Conservation (phyloP, 345 rosid species). For the Passiflora organensis region DNA sequence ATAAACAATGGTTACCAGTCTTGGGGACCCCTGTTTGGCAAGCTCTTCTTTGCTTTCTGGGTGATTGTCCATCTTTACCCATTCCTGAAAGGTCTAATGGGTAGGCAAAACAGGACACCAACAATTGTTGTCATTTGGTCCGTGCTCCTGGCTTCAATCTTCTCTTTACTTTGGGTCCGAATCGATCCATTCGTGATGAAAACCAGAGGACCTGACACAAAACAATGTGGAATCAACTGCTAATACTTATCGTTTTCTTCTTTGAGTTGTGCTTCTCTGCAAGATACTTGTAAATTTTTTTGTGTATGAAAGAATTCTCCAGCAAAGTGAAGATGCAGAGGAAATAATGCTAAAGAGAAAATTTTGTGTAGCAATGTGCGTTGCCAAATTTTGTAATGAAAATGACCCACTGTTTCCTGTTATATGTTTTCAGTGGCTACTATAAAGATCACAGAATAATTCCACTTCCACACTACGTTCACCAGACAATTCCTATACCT, state of each 20-base stretch:
- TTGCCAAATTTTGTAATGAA: constrained; percentile 31
- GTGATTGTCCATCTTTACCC: constrained; percentile 95
- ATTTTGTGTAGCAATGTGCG: constrained; percentile 20
- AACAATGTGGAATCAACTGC: constrained; percentile 83
- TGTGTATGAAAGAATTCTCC: constrained; percentile 21
- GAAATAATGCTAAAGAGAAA: constrained; percentile 31
- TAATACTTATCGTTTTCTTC: constrained; percentile 20
- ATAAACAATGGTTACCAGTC: constrained; percentile 88
- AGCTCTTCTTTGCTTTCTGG: constrained; percentile 94
- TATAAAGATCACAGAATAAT: neutral
- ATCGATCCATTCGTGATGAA: constrained; percentile 89
- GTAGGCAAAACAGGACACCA: constrained; percentile 89
- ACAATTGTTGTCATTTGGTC: constrained; percentile 98
- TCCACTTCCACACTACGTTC: no score
- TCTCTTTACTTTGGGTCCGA: constrained; percentile 93
- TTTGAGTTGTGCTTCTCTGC: constrained; percentile 21
- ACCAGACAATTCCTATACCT: no score
- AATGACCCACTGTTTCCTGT: constrained; percentile 13
- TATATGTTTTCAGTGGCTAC: neutral
- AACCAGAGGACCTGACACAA: constrained; percentile 87
- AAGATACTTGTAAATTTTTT: constrained; percentile 23
- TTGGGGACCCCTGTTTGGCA: constrained; percentile 93
- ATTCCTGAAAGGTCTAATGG: constrained; percentile 98
- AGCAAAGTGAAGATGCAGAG: constrained; percentile 25
- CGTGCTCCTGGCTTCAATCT: constrained; percentile 81